Conservation (phyloP, 352 stramenopile genomes). For the Phytophthora capsici region DNA sequence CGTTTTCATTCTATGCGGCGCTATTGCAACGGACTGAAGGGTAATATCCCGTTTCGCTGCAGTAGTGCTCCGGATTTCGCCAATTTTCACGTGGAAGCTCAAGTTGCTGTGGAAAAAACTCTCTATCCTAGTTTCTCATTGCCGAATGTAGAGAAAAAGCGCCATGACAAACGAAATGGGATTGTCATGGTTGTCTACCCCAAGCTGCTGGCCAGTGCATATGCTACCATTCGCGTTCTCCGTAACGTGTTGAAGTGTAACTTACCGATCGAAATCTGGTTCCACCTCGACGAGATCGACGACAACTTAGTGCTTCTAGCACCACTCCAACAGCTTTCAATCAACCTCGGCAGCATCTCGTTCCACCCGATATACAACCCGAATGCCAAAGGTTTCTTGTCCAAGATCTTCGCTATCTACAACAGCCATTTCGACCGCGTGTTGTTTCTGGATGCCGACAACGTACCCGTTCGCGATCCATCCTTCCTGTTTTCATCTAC, state of each 20-base stretch:
- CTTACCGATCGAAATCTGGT: slow-evolving; percentile 60
- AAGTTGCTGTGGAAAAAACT: slow-evolving; percentile 10
- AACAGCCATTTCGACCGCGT: slow-evolving; percentile 46
- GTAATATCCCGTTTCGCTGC: slow-evolving; percentile 36
- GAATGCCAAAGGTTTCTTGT: slow-evolving; percentile 38
- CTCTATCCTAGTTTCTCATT: slow-evolving; percentile 7
- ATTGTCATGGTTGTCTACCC: slow-evolving; percentile 57
- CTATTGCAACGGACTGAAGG: slow-evolving; percentile 24
- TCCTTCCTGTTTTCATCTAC: slow-evolving; percentile 45
- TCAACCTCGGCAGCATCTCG: slow-evolving; percentile 14
- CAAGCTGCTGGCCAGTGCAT: slow-evolving; percentile 38
- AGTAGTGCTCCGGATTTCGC: slow-evolving; percentile 41
- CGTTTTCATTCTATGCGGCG: slow-evolving; percentile 33
- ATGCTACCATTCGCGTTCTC: slow-evolving; percentile 35
- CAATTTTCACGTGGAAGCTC: slow-evolving; percentile 20
- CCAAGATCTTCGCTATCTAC: slow-evolving; percentile 52
- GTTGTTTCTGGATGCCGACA: slow-evolving; percentile 60
- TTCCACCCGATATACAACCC: slow-evolving; percentile 29
- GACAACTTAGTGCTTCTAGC: not conserved
- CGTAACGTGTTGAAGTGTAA: slow-evolving; percentile 36
- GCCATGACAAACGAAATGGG: slow-evolving; percentile 13
- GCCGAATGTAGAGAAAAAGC: not conserved
- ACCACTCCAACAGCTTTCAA: slow-evolving; percentile 25
- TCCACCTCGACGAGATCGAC: slow-evolving; percentile 32
- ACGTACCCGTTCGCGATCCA: slow-evolving; percentile 46